Evolutionary conservation across 2,329 filamentous ascomycete species (phyloP), one percentile per base, ranked within the genome.

Genomic region (Diaporthe vexans): DNA sequence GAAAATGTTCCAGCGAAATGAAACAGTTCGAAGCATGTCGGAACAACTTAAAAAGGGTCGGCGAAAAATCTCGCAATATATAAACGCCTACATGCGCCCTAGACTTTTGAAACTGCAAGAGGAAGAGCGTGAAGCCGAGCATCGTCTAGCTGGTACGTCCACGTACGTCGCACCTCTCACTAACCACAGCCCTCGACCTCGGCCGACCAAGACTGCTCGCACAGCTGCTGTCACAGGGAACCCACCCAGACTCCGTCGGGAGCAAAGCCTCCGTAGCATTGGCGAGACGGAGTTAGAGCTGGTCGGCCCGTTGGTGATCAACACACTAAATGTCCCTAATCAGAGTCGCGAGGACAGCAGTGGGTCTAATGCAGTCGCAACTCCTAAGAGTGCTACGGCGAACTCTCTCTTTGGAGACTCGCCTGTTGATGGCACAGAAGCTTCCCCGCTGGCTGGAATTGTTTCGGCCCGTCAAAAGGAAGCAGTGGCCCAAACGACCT

Each of bases 391-490:
- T 46, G 24, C 37, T 13, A 46, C 29, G 3, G 17, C 19, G 13
- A 40, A 33, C 40, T 63, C 40, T 15, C 59, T 63, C 10, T 63
- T 46, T 17, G 40, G 59, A n/a, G 59, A 29, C 24, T 63, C 59
- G 8, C 59, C 59, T 7, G 2, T 48, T 29, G 57, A 9, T 26
- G 58, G 37, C 15, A 61, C 11, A 24, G 57, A 13, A 43, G 21
- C n/a, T 26, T 37, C 29, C 9, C 21, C 21, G n/a, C 56, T 13
- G 29, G 3, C 7, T 17, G n/a, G 4, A 43, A 8, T 26, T 8
- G 8, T 19, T 43, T 29, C 59, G 15, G 33, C 24, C 29, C 40
- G n/a, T 29, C 40, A 48, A 5, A 43, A 63, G 9, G 17, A 33
- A 29, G 59, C 13, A 48, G n/a, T 35, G 26, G 24, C 10, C 21